Evolutionary conservation across 2,329 filamentous ascomycete genomes (phyloP).

Genomic region (Catunica adiposa): DNA sequence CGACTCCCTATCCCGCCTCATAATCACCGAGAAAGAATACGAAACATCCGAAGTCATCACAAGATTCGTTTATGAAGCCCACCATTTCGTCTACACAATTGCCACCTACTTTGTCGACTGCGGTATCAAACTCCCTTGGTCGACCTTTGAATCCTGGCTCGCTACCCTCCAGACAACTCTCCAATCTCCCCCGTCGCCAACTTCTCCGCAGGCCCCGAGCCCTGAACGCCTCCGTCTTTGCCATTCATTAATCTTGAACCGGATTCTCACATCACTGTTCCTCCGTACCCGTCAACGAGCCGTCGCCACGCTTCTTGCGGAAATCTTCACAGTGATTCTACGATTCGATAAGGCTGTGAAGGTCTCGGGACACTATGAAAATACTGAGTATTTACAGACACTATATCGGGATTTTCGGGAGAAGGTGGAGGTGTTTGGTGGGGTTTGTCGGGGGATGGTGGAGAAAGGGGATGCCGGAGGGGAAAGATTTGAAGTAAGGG

Average conservation of each 20-base stretch:
- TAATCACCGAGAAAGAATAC: constrained; percentile 22
- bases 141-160: constrained; percentile 48
- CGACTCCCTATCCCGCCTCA: constrained; percentile 45
- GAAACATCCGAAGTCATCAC: background rate
- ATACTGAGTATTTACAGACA: constrained; percentile 20
- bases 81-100: constrained; percentile 60
- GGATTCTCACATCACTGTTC: constrained; percentile 57
- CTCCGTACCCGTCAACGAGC: constrained; percentile 60
- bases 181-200: constrained; percentile 17
- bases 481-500: constrained; percentile 18
- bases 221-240: constrained; percentile 50
- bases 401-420: constrained; percentile 52
- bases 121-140: constrained; percentile 60
- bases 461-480: constrained; percentile 39
- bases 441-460: constrained; percentile 49
- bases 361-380: constrained; percentile 23
- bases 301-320: constrained; percentile 55
- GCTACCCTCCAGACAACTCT: constrained; percentile 44
- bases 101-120: constrained; percentile 66
- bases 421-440: constrained; percentile 59
- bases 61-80: constrained; percentile 57
- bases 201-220: constrained; percentile 27
- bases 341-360: constrained; percentile 43
- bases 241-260: constrained; percentile 58
- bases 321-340: constrained; percentile 58